Evolutionary conservation across 2,329 filamentous ascomycete genomes (phyloP), one percentile per base, ranked within the genome.

Genomic region (Ceratocystis lukuohia): DNA sequence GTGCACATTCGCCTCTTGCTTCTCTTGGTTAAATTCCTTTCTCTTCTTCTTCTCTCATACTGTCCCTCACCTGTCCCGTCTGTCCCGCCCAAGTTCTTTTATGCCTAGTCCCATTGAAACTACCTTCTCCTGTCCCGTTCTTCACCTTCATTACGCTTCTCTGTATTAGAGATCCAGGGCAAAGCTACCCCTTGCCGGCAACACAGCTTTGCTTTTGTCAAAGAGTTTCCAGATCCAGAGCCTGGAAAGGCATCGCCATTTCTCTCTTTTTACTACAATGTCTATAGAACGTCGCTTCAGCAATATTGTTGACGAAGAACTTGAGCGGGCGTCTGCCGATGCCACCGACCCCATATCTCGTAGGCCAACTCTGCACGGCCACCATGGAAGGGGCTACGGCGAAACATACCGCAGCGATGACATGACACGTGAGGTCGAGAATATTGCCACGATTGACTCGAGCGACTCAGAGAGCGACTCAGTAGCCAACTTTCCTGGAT

Each of bases 391-490:
- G 66, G 72, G 76, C 44, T 82, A 78, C 72, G 15, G 10, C 72
- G 79, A 70, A 80, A 82, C 76, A 82, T 88, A 80, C 3, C 82
- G 81, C 3, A 65, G 66, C 53, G 62, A 67, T 1, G 62, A 64
- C 3, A 56, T 22, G 12, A 57, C 53, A 6, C 53, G 53, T 25
- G 63, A 65, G n/a, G 22, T 10, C 4, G 30, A 64, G 12, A 33
- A 57, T 25, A 57, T 57, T n/a, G 74, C 76, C 17, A 79, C 80
- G 44, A 80, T 80, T 5, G 78, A 78, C 0, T 79, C 80, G 0
- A 77, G 78, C 20, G 73, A 73, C 50, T 75, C 69, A 68, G 73
- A 74, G 8, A 71, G 72, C 74, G 65, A 44, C 62, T 41, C 37
- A 7, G 48, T 2, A 44, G 41, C 17, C 22, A 73, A 67, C 81